Percentiles rank a stretch among this genome's conserved stretches.
These are phyloP conservation scores for Volvariella volvacea DNA, from an alignment of 1,284 basidiomycete species.

Conservation along the genomic window DNA sequence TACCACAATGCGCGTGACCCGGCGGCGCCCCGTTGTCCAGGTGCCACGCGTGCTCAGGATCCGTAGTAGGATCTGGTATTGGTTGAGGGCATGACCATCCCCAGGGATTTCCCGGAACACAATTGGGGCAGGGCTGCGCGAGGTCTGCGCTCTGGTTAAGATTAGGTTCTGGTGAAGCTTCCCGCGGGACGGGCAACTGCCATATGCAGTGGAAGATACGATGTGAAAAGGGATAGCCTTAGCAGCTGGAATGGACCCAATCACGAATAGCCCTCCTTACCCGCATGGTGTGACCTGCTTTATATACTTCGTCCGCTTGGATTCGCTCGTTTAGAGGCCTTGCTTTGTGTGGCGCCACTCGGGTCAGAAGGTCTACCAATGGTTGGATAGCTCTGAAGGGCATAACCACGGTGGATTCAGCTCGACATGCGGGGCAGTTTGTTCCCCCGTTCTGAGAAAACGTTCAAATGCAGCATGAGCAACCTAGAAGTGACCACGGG, in stretches of 20 bases:
- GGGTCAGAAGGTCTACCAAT: slow-evolving; percentile 61
- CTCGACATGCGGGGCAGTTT: slow-evolving; percentile 71
- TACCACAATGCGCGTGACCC: slow-evolving; percentile 69
- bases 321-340: slow-evolving; percentile 59
- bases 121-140: slow-evolving; percentile 71
- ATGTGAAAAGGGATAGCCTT: slow-evolving; percentile 2
- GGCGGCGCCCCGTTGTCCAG: slow-evolving; percentile 67
- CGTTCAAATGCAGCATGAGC: slow-evolving; percentile 11
- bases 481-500: slow-evolving; percentile 3
- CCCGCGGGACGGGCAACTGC: slow-evolving; percentile 67
- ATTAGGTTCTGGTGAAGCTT: slow-evolving; percentile 67
- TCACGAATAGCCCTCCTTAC: slow-evolving; percentile 34
- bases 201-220: slow-evolving; percentile 4
- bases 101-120: slow-evolving; percentile 53
- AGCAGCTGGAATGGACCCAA: slow-evolving; percentile 1
- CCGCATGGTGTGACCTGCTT: slow-evolving; percentile 53
- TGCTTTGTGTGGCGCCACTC: slow-evolving; percentile 54
- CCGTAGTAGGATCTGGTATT: slow-evolving; percentile 56
- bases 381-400: slow-evolving; percentile 65
- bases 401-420: slow-evolving; percentile 53
- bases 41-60: slow-evolving; percentile 64
- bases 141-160: slow-evolving; percentile 54
- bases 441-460: slow-evolving; percentile 72
- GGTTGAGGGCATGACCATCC: slow-evolving; percentile 72
- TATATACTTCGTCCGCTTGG: slow-evolving; percentile 75